phyloP scores from a whole-genome alignment of 2,329 filamentous ascomycete species.

The Aphanoascus verrucosus region DNA sequence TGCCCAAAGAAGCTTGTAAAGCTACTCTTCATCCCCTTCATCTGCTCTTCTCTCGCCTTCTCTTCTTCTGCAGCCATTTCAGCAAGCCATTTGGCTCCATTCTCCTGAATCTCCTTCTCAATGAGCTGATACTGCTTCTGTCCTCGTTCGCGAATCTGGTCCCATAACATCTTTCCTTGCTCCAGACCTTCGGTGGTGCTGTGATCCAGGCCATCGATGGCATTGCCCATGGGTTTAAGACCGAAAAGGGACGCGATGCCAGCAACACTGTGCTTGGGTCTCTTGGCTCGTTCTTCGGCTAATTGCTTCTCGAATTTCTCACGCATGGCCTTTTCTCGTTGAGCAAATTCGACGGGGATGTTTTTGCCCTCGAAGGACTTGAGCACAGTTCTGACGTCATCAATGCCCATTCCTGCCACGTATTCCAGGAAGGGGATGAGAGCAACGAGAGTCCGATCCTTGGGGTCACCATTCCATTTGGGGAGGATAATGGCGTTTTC shows the following conservation, averaged over 20 bases:
- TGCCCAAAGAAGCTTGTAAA: constrained; percentile 49
- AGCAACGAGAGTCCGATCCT: constrained; percentile 75
- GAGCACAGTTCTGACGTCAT: constrained; percentile 74
- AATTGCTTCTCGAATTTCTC: constrained; percentile 74
- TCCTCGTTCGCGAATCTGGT: constrained; percentile 83
- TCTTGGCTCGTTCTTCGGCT: constrained; percentile 55
- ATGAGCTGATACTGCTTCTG: constrained; percentile 81
- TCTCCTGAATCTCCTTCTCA: constrained; percentile 82
- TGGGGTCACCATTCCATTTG: constrained; percentile 75
- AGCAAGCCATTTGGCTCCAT: constrained; percentile 91
- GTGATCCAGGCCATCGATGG: constrained; percentile 51
- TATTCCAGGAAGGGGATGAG: constrained; percentile 97
- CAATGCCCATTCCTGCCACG: constrained; percentile 82
- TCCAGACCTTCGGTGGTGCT: constrained; percentile 63
- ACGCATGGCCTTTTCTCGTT: constrained; percentile 73
- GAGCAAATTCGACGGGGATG: constrained; percentile 82
- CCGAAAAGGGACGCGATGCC: constrained; percentile 63
- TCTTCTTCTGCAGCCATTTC: constrained; percentile 84
- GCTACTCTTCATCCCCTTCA: constrained; percentile 81
- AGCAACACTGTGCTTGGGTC: constrained; percentile 51
- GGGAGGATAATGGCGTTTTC: constrained; percentile 88
- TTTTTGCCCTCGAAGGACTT: constrained; percentile 81
- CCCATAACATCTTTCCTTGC: constrained; percentile 94
- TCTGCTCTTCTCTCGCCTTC: constrained; percentile 77
- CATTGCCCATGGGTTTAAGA: constrained; percentile 55